These are phyloP conservation scores for Themeda triandra DNA, from an alignment of 176 grass and related monocot genomes.

Conservation along the genomic window DNA sequence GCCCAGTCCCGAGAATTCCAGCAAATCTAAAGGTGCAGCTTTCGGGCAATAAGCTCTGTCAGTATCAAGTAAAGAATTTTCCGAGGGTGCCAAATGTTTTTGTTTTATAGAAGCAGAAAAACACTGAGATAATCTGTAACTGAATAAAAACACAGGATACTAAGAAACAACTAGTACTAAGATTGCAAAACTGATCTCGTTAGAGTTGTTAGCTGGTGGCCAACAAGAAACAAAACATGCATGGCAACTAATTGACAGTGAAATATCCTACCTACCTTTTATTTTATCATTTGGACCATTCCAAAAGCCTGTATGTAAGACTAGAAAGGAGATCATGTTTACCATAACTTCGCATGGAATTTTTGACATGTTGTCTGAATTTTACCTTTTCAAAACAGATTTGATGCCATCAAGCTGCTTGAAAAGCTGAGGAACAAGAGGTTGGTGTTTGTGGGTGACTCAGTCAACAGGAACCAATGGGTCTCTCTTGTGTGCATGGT, in stretches of 20 bases:
- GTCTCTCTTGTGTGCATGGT: constrained; percentile 92
- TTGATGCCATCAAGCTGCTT: constrained; percentile 57
- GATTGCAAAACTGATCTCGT: neutral
- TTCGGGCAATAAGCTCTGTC: neutral
- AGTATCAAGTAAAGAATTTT: neutral
- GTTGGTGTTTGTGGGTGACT: constrained; percentile 87
- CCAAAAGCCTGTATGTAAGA: neutral
- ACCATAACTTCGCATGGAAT: neutral
- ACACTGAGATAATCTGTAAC: neutral
- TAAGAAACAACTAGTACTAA: neutral
- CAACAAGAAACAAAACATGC: neutral
- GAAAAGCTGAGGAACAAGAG: constrained; percentile 71
- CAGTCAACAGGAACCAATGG: constrained; percentile 95
- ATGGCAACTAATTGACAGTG: neutral
- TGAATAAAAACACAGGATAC: neutral
- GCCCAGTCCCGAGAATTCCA: neutral
- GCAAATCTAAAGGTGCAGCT: constrained; percentile 3
- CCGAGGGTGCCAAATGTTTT: neutral
- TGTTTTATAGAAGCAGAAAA: neutral
- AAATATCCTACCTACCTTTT: neutral
- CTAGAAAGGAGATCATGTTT: neutral
- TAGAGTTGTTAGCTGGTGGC: neutral
- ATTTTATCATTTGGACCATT: neutral
- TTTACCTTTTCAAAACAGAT: constrained; percentile 41
- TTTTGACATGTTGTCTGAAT: neutral